Conservation (phyloP, 2,329 filamentous ascomycete species). For the Neonectria neomacrospora region DNA sequence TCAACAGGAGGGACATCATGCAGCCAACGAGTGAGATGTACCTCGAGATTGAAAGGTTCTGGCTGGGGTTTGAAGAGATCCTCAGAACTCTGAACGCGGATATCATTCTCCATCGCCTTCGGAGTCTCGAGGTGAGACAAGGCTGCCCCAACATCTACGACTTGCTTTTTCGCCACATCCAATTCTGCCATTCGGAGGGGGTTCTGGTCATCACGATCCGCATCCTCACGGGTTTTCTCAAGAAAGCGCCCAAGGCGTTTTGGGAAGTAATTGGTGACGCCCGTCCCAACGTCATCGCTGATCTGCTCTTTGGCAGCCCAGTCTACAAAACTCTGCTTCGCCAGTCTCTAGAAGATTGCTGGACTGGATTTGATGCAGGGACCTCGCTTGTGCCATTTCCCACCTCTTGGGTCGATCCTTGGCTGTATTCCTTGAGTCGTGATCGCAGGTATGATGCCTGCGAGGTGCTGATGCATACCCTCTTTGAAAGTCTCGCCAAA, state of each 20-base stretch:
- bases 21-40: slow-evolving; percentile 49
- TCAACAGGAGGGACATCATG: slow-evolving; percentile 60
- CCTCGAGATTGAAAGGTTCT: slow-evolving; percentile 74
- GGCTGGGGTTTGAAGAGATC: slow-evolving; percentile 80
- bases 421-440: slow-evolving; percentile 80
- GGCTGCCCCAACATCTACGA: slow-evolving; percentile 72
- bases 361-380: slow-evolving; percentile 54
- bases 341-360: slow-evolving; percentile 65
- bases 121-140: slow-evolving; percentile 77
- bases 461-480: slow-evolving; percentile 78
- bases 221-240: slow-evolving; percentile 75
- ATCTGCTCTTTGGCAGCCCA: slow-evolving; percentile 82
- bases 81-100: slow-evolving; percentile 78
- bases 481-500: slow-evolving; percentile 73
- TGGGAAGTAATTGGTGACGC: slow-evolving; percentile 90
- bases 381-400: slow-evolving; percentile 68
- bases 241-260: slow-evolving; percentile 81
- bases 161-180: slow-evolving; percentile 67
- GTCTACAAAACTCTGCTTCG: slow-evolving; percentile 70
- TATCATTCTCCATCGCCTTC: slow-evolving; percentile 80
- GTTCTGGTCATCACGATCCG: slow-evolving; percentile 77
- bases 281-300: slow-evolving; percentile 82
- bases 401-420: slow-evolving; percentile 81
- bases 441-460: slow-evolving; percentile 83
- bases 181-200: slow-evolving; percentile 59